Evolutionary conservation across 176 grass and related monocot genomes (phyloP).

Genomic region (Triticum dicoccoides): DNA sequence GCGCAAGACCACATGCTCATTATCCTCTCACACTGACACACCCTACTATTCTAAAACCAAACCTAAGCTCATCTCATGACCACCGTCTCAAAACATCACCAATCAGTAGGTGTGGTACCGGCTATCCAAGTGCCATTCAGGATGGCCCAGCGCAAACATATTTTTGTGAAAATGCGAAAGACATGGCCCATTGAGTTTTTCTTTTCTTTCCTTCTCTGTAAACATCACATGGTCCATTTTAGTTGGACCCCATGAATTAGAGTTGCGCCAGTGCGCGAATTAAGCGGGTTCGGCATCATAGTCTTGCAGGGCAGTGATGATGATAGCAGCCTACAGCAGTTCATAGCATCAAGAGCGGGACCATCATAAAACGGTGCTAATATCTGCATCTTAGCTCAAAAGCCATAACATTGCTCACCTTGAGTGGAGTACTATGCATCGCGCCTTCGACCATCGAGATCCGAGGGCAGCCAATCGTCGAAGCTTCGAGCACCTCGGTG

Average conservation of each 20-base stretch:
- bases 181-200: not conserved
- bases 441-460: not conserved
- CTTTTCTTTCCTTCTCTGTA: not conserved
- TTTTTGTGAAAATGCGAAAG: not conserved
- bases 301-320: not conserved
- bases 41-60: not conserved
- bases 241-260: not conserved
- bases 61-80: not conserved
- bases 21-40: not conserved
- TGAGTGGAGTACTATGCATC: not conserved
- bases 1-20: not conserved
- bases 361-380: not conserved
- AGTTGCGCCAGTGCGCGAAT: not conserved
- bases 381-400: not conserved
- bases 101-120: not conserved
- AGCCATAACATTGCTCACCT: not conserved
- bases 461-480: not conserved
- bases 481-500: not conserved
- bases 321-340: not conserved
- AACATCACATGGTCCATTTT: not conserved
- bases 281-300: not conserved
- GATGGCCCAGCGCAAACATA: not conserved
- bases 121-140: not conserved
- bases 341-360: not conserved
- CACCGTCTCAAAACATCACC: not conserved